Conservation (phyloP, 352 stramenopile species). For the Phytophthora podocarpi region DNA sequence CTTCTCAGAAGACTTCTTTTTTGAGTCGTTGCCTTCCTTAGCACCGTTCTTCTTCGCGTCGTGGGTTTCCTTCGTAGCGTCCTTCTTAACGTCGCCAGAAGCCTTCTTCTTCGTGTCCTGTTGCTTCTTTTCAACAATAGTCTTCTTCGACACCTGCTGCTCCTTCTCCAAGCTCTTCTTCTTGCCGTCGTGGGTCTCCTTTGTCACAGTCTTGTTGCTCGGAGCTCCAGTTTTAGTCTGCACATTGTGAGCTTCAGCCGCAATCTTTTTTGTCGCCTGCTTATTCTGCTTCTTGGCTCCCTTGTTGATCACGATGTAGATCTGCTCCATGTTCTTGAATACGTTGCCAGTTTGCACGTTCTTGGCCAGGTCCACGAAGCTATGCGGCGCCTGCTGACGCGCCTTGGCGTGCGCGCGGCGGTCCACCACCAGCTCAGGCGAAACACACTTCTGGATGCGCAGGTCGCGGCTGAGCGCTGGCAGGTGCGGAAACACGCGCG, state of each 20-base stretch:
- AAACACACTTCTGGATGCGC: slow-evolving; percentile 78
- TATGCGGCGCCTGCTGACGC: slow-evolving; percentile 43
- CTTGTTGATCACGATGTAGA: slow-evolving; percentile 64
- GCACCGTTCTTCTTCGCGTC: slow-evolving; percentile 5
- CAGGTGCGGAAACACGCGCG: slow-evolving; percentile 63
- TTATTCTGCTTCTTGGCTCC: slow-evolving; percentile 19
- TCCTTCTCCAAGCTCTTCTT: slow-evolving; percentile 20
- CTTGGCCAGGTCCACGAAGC: slow-evolving; percentile 79
- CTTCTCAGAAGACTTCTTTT: slow-evolving; percentile 2
- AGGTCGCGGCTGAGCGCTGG: slow-evolving; percentile 49
- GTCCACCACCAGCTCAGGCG: slow-evolving; percentile 55
- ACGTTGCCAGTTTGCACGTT: slow-evolving; percentile 78
- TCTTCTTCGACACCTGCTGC: slow-evolving; percentile 12
- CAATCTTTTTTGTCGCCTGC: slow-evolving; percentile 1
- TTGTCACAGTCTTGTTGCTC: slow-evolving; percentile 9
- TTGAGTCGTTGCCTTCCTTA: slow-evolving; percentile 1
- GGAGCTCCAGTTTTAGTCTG: not conserved
- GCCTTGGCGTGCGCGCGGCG: slow-evolving; percentile 39
- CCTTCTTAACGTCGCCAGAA: not conserved
- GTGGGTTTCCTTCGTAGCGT: slow-evolving; percentile 10
- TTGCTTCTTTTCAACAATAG: slow-evolving; percentile 9
- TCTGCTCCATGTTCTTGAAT: slow-evolving; percentile 81
- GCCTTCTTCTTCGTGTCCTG: slow-evolving; percentile 15
- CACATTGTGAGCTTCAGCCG: slow-evolving; percentile 1
- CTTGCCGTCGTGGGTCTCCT: slow-evolving; percentile 17